These are phyloP conservation scores for Pythium periplocum DNA, from an alignment of 352 stramenopile genomes.

Conservation along the genomic window DNA sequence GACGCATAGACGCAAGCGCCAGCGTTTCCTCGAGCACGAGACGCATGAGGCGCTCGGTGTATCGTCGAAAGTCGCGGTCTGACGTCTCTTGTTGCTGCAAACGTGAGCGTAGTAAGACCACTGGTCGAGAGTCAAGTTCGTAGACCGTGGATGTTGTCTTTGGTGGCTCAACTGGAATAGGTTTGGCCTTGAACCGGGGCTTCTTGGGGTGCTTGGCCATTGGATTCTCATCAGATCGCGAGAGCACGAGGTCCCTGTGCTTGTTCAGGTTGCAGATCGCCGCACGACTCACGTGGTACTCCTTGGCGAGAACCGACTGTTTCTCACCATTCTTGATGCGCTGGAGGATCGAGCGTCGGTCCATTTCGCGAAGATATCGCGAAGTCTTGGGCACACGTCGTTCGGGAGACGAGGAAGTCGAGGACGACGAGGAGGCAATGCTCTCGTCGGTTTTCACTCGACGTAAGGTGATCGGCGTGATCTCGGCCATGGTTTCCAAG, in stretches of 20 bases:
- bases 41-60: conserved; percentile 35
- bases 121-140: conserved; percentile 35
- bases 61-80: conserved; percentile 26
- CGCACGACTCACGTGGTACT: conserved; percentile 56
- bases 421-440: too few relatives aligned
- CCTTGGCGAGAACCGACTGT: conserved; percentile 49
- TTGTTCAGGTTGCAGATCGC: conserved; percentile 67
- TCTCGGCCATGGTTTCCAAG: too few relatives aligned
- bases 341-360: conserved; percentile 46
- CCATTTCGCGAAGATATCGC: conserved; percentile 52
- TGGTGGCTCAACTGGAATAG: not conserved
- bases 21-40: conserved; percentile 55
- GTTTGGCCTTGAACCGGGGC: conserved; percentile 15
- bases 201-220: conserved; percentile 57
- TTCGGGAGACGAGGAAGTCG: too few relatives aligned
- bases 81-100: conserved; percentile 31
- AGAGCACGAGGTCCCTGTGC: conserved; percentile 41
- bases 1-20: not conserved
- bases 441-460: too few relatives aligned
- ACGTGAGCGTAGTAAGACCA: conserved; percentile 33
- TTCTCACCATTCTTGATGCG: conserved; percentile 52
- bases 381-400: conserved; percentile 24
- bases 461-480: too few relatives aligned
- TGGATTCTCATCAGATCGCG: conserved; percentile 38
- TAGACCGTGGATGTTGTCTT: conserved; percentile 5